A percentile compares a stretch with the other conserved stretches of the same genome.
Evolutionary conservation across 352 stramenopile species (phyloP).

Genomic region (Globisporangium ultimum): DNA sequence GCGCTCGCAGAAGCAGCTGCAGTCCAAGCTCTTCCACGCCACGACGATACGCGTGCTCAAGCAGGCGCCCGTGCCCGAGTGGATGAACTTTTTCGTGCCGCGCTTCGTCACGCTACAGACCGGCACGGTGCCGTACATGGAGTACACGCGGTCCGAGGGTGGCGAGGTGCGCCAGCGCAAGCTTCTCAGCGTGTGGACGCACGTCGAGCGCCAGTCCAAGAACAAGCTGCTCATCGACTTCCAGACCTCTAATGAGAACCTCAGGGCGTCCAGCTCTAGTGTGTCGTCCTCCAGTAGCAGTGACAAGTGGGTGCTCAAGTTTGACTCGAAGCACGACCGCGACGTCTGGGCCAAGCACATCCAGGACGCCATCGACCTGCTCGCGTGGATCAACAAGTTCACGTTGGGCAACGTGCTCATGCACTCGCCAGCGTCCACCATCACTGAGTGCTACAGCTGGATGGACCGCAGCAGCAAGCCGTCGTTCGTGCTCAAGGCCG

Average conservation of each 20-base stretch:
- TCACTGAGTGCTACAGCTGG: constrained; percentile 67
- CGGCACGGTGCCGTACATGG: constrained; percentile 56
- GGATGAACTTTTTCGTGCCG: constrained; percentile 78
- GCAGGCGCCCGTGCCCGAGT: constrained; percentile 60
- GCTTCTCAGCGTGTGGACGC: constrained; percentile 54
- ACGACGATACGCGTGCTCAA: constrained; percentile 54
- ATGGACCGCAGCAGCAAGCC: constrained; percentile 44
- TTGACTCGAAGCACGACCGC: constrained; percentile 69
- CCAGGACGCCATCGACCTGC: constrained; percentile 61
- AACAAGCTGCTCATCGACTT: constrained; percentile 74
- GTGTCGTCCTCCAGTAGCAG: constrained; percentile 12
- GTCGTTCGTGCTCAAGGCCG: constrained; percentile 67
- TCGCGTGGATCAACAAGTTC: constrained; percentile 71
- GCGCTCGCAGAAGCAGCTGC: constrained; percentile 35
- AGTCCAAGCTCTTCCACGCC: constrained; percentile 49
- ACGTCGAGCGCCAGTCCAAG: constrained; percentile 57
- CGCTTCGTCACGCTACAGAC: constrained; percentile 59
- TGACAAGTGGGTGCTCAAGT: constrained; percentile 70
- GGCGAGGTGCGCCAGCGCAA: constrained; percentile 59
- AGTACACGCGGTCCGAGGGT: constrained; percentile 54
- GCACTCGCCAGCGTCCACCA: constrained; percentile 45
- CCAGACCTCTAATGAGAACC: constrained; percentile 22
- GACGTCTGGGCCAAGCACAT: constrained; percentile 59
- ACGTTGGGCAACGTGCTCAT: constrained; percentile 55
- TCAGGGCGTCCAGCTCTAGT: constrained; percentile 6